Evolutionary conservation across 148 eudicot genomes (phyloP).

Genomic region (Chenopodium suecicum): DNA sequence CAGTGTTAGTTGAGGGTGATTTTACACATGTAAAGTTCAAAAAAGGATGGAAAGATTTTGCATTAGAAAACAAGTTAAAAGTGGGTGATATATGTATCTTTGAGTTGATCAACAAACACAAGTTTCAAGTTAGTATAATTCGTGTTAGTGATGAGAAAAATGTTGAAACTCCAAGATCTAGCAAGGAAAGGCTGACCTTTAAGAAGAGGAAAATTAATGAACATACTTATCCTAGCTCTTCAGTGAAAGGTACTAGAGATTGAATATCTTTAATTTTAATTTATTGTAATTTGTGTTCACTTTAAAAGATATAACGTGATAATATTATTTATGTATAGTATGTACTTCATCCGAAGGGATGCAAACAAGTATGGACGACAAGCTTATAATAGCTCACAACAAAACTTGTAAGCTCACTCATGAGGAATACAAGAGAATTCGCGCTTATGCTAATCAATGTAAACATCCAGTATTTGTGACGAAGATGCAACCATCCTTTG

Average conservation of each 20-base stretch:
- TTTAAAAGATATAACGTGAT: no score
- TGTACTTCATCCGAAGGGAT: no score
- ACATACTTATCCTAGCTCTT: not conserved
- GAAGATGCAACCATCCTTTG: not conserved
- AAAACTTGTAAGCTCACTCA: not conserved
- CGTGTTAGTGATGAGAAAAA: not conserved
- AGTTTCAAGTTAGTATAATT: conserved; percentile 7
- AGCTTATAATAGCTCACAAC: not conserved
- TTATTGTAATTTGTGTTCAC: no score
- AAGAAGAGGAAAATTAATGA: not conserved
- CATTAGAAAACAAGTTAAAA: conserved; percentile 9
- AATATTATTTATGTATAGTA: no score
- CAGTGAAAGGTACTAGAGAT: not conserved
- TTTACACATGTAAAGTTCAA: not conserved
- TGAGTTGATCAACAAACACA: not conserved
- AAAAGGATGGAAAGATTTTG: conserved; percentile 16
- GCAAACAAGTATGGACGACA: not conserved
- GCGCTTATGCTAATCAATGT: not conserved
- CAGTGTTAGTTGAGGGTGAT: not conserved
- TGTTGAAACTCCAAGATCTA: not conserved
- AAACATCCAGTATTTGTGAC: conserved; percentile 11
- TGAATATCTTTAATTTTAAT: no score
- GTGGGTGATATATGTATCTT: conserved; percentile 20
- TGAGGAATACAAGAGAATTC: not conserved
- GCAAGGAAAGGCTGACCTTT: not conserved